phyloP scores from a whole-genome alignment of 352 stramenopile species.

The Pythium pectinolyticum region DNA sequence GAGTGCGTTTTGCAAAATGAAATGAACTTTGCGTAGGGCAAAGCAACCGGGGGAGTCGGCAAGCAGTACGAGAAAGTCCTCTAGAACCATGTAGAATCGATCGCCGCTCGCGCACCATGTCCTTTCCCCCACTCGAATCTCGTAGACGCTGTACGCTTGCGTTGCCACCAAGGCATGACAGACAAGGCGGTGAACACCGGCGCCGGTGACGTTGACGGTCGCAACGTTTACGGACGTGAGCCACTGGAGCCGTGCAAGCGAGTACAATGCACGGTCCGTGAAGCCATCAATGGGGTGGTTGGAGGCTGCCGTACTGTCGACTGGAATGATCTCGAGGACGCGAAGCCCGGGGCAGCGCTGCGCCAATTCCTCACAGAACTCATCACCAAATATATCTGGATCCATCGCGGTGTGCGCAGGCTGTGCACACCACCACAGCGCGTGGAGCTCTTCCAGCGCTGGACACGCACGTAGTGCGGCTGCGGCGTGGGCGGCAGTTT shows the following conservation, averaged over 20 bases:
- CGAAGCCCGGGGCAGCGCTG: constrained; percentile 5
- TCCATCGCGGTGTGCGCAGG: background rate
- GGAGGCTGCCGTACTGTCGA: background rate
- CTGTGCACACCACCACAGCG: constrained; percentile 1
- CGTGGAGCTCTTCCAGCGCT: background rate
- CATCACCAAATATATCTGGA: constrained; percentile 4
- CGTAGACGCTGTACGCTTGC: background rate
- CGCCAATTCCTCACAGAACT: constrained; percentile 6
- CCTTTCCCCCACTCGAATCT: background rate
- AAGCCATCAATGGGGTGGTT: background rate
- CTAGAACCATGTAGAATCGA: constrained; percentile 5
- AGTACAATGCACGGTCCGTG: background rate
- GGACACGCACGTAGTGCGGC: background rate
- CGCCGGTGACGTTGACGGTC: background rate
- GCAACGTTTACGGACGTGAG: background rate
- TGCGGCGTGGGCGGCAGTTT: background rate
- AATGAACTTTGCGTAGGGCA: no score
- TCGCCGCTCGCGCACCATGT: background rate
- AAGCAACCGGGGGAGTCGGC: no score
- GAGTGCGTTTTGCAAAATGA: no score
- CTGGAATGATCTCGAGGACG: background rate
- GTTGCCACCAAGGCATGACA: background rate
- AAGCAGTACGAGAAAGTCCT: no score
- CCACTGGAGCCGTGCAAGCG: background rate
- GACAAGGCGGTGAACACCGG: background rate